Evolutionary conservation across 2,329 filamentous ascomycete species (phyloP).

Genomic region (Chrysosporium keratinophilum): DNA sequence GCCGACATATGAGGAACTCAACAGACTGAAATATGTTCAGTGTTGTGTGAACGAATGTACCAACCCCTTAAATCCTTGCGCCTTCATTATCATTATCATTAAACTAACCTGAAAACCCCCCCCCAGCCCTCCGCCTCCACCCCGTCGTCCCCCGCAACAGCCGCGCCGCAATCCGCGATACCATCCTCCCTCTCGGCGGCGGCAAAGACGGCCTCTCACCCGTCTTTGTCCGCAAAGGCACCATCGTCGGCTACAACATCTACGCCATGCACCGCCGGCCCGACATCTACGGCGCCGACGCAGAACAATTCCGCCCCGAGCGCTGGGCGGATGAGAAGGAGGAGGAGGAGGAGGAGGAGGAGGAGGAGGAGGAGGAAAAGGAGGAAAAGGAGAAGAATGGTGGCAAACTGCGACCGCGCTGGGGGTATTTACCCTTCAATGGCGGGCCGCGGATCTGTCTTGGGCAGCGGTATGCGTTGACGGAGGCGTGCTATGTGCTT

Average conservation of each 20-base stretch:
- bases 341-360: too few species aligned
- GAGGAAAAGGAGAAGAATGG: too few species aligned
- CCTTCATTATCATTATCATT: conserved; percentile 16
- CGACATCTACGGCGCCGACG: conserved; percentile 48
- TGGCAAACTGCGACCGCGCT: conserved; percentile 42
- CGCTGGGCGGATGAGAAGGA: conserved; percentile 55
- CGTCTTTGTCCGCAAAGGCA: conserved; percentile 56
- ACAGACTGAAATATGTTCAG: conserved; percentile 21
- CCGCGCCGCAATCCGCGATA: conserved; percentile 32
- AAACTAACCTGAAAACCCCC: too few species aligned
- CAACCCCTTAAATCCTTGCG: conserved; percentile 9
- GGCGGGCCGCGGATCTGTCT: conserved; percentile 46
- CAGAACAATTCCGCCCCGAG: conserved; percentile 46
- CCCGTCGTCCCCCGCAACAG: conserved; percentile 40
- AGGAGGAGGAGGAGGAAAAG: too few species aligned
- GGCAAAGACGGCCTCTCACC: conserved; percentile 51
- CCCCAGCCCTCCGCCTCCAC: conserved; percentile 36
- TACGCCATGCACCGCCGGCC: conserved; percentile 62
- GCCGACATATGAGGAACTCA: conserved; percentile 20
- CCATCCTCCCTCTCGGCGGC: conserved; percentile 43
- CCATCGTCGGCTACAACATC: conserved; percentile 55
- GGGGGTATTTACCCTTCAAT: conserved; percentile 46
- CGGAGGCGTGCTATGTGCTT: conserved; percentile 45
- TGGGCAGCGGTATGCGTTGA: conserved; percentile 49
- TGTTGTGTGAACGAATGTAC: conserved; percentile 19